These are phyloP conservation scores for Botrytis byssoidea DNA, from an alignment of 2,329 filamentous ascomycete species.

Conservation along the genomic window DNA sequence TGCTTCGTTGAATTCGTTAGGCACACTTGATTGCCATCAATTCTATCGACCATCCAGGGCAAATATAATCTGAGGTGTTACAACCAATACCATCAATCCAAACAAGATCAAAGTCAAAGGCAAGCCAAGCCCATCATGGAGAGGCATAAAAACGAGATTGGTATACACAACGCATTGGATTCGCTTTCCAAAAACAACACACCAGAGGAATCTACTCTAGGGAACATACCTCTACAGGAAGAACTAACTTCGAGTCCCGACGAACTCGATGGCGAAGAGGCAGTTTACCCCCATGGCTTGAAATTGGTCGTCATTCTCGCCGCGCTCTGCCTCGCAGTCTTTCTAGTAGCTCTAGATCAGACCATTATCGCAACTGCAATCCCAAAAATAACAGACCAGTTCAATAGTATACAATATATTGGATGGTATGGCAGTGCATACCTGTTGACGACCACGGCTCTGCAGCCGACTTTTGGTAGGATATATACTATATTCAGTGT, in stretches of 20 bases:
- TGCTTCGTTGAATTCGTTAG: background rate
- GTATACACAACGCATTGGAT: background rate
- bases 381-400: slow-evolving; percentile 42
- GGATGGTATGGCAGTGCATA: slow-evolving; percentile 48
- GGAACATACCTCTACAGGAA: slow-evolving; percentile 2
- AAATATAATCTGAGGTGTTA: background rate
- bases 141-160: background rate
- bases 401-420: slow-evolving; percentile 45
- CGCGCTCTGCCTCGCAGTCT: slow-evolving; percentile 36
- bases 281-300: slow-evolving; percentile 25
- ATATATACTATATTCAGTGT: slow-evolving; percentile 37
- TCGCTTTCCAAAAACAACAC: background rate
- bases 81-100: background rate
- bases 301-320: slow-evolving; percentile 34
- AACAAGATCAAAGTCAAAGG: background rate
- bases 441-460: slow-evolving; percentile 41
- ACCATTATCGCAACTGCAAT: slow-evolving; percentile 43
- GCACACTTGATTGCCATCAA: background rate
- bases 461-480: slow-evolving; percentile 37
- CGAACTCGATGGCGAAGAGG: slow-evolving; percentile 16
- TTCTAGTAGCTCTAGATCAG: slow-evolving; percentile 37
- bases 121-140: background rate
- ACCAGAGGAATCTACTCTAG: background rate
- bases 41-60: background rate
- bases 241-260: background rate